Conservation (phyloP, 2,329 filamentous ascomycete genomes). For the Penicillium sp. region DNA sequence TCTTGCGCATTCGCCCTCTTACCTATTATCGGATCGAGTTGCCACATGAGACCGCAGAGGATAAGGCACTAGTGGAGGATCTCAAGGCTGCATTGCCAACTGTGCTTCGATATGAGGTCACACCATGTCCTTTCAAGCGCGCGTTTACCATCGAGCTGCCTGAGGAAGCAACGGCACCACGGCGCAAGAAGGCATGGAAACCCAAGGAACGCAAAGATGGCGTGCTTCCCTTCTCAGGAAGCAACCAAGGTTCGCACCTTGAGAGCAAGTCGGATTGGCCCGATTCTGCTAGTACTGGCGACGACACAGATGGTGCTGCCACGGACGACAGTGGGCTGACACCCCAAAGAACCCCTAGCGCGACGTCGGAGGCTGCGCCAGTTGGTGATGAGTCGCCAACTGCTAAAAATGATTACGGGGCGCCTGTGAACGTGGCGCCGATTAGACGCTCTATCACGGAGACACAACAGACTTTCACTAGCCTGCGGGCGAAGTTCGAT, state of each 20-base stretch:
- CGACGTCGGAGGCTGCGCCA: slow-evolving; percentile 25
- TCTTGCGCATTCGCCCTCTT: slow-evolving; percentile 79
- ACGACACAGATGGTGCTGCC: slow-evolving; percentile 35
- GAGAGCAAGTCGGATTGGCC: slow-evolving; percentile 17
- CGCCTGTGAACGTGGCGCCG: slow-evolving; percentile 12
- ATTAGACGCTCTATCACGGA: slow-evolving; percentile 31
- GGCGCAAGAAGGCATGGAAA: slow-evolving; percentile 69
- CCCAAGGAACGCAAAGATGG: slow-evolving; percentile 55
- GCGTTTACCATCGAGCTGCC: slow-evolving; percentile 74
- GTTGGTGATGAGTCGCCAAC: slow-evolving; percentile 20
- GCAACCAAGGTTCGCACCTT: slow-evolving; percentile 15
- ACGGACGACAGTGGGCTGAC: slow-evolving; percentile 35
- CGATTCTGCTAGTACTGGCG: slow-evolving; percentile 32
- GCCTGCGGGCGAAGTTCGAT: slow-evolving; percentile 43
- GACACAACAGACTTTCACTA: slow-evolving; percentile 36
- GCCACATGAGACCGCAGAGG: slow-evolving; percentile 64
- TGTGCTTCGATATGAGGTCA: slow-evolving; percentile 83
- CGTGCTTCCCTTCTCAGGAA: slow-evolving; percentile 21
- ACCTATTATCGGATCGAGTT: slow-evolving; percentile 92
- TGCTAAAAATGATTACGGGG: slow-evolving; percentile 4
- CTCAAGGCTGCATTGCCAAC: slow-evolving; percentile 70
- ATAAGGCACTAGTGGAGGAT: slow-evolving; percentile 63
- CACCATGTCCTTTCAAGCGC: slow-evolving; percentile 79
- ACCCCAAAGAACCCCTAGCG: slow-evolving; percentile 27
- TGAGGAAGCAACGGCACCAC: slow-evolving; percentile 64